Conservation (phyloP, 1,139 yeast species). For the Yamadazyma songkhlaensis region DNA sequence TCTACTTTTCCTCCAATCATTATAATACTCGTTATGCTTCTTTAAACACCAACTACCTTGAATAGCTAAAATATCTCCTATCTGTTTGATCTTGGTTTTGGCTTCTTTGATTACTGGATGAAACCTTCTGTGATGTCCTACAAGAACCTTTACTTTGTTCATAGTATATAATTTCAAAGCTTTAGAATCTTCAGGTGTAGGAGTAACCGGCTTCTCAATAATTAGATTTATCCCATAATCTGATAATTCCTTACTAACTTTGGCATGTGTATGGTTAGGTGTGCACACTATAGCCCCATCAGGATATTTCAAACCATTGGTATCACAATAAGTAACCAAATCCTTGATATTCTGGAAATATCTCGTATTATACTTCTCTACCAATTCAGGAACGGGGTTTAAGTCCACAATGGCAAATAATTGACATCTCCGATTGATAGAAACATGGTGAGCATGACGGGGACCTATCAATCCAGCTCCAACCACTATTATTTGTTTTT, state of each 20-base stretch:
- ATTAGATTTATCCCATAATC: conserved; percentile 33
- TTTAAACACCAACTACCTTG: conserved; percentile 44
- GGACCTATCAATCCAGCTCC: conserved; percentile 46
- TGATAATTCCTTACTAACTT: conserved; percentile 33
- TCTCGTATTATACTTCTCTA: conserved; percentile 21
- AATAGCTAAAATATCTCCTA: conserved; percentile 18
- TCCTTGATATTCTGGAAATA: conserved; percentile 28
- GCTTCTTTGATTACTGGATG: conserved; percentile 41
- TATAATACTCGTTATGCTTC: conserved; percentile 35
- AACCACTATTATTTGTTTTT: conserved; percentile 4
- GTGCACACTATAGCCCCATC: conserved; percentile 45
- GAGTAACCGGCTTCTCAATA: conserved; percentile 43
- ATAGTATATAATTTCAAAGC: conserved; percentile 21
- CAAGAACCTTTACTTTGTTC: conserved; percentile 27
- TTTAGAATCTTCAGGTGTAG: conserved; percentile 33
- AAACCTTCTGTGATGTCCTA: conserved; percentile 46
- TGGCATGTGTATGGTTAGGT: conserved; percentile 41
- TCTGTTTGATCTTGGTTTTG: conserved; percentile 13
- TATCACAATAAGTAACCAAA: conserved; percentile 26
- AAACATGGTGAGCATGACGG: conserved; percentile 37
- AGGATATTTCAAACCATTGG: conserved; percentile 22
- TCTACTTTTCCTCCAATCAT: conserved; percentile 36
- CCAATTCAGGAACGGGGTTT: conserved; percentile 15
- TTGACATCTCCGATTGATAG: conserved; percentile 14
- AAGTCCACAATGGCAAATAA: conserved; percentile 39